phyloP scores from a whole-genome alignment of 2,329 filamentous ascomycete species.

The Calonectria hawksworthii region DNA sequence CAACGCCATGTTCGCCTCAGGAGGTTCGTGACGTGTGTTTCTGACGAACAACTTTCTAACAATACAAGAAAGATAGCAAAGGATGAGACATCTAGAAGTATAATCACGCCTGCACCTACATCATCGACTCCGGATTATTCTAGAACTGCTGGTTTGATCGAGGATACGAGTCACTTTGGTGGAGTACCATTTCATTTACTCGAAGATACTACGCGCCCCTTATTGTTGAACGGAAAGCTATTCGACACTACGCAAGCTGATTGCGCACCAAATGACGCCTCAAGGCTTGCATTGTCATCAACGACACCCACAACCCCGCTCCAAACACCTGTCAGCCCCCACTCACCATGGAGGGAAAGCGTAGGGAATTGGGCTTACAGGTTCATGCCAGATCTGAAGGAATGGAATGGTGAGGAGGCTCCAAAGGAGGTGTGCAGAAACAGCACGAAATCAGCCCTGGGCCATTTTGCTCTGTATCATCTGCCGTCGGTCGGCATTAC shows the following conservation, averaged over 20 bases:
- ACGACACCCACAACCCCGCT: background rate
- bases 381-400: background rate
- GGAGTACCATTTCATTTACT: background rate
- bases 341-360: no score
- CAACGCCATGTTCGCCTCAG: background rate
- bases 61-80: background rate
- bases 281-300: background rate
- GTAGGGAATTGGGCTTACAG: background rate
- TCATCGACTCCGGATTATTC: background rate
- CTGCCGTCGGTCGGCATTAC: conserved; percentile 8
- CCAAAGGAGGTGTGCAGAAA: background rate
- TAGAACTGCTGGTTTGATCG: background rate
- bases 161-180: background rate
- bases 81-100: background rate
- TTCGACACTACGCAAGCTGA: background rate
- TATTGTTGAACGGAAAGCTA: background rate
- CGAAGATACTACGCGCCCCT: background rate
- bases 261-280: background rate
- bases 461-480: background rate
- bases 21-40: background rate
- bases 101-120: background rate
- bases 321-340: no score
- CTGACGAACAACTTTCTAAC: background rate
- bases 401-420: background rate
- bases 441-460: background rate